Evolutionary conservation across 2,329 filamentous ascomycete genomes (phyloP).

Genomic region (Pyrenophora graminea): DNA sequence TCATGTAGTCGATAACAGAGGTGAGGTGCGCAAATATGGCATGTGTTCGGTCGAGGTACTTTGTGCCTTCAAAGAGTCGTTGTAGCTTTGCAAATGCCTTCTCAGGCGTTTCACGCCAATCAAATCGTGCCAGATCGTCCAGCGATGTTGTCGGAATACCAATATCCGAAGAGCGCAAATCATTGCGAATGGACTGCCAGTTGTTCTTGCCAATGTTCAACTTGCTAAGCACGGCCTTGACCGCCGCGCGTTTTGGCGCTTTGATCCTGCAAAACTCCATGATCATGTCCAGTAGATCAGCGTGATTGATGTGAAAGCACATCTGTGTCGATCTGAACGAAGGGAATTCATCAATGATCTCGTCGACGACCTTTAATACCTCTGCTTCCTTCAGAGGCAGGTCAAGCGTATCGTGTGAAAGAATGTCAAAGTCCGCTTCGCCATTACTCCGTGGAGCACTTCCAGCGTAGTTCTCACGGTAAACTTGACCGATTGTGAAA

Average conservation of each 20-base stretch:
- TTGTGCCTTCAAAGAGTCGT: conserved; percentile 59
- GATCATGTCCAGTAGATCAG: conserved; percentile 81
- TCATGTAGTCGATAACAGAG: conserved; percentile 75
- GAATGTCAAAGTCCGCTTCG: conserved; percentile 94
- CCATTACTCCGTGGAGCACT: conserved; percentile 81
- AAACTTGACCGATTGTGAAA: conserved; percentile 87
- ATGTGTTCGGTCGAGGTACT: conserved; percentile 56
- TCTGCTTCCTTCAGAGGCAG: conserved; percentile 90
- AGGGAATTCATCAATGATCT: conserved; percentile 81
- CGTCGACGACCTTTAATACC: conserved; percentile 90
- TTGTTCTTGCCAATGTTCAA: conserved; percentile 80
- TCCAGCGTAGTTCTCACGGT: conserved; percentile 75
- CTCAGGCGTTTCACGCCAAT: conserved; percentile 80
- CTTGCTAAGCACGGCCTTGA: conserved; percentile 84
- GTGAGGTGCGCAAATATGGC: conserved; percentile 75
- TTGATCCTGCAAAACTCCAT: conserved; percentile 88
- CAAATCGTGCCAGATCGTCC: conserved; percentile 86
- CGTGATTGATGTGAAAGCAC: conserved; percentile 90
- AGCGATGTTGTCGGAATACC: conserved; percentile 87
- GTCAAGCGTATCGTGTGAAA: conserved; percentile 81
- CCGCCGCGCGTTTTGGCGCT: conserved; percentile 66
- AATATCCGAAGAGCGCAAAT: conserved; percentile 78
- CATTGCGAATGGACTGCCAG: conserved; percentile 81
- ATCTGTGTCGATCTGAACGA: conserved; percentile 71
- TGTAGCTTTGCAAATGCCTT: conserved; percentile 70